phyloP scores from a whole-genome alignment of 768 basidiomycete genomes.

The Rhodotorula toruloides region DNA sequence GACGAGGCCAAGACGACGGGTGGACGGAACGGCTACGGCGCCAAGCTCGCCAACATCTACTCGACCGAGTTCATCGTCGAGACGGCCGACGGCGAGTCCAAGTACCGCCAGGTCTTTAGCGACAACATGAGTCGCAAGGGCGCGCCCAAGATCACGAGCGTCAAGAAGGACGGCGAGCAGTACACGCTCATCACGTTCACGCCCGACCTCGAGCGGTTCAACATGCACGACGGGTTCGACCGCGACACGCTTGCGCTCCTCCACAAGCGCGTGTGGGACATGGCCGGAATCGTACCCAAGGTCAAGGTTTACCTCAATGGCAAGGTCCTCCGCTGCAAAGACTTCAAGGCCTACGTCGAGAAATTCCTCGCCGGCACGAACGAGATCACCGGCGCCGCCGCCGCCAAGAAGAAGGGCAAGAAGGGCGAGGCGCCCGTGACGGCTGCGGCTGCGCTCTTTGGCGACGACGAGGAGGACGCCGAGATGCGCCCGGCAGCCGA shows the following conservation, averaged over 20 bases:
- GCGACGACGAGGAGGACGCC: slow-evolving; percentile 24
- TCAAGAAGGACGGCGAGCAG: slow-evolving; percentile 57
- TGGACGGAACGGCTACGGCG: slow-evolving; percentile 97
- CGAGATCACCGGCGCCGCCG: slow-evolving; percentile 64
- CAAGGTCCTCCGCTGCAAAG: slow-evolving; percentile 77
- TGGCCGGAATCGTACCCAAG: slow-evolving; percentile 90
- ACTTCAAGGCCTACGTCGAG: slow-evolving; percentile 95
- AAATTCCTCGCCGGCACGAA: slow-evolving; percentile 72
- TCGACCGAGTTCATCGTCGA: slow-evolving; percentile 93
- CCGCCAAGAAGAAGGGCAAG: slow-evolving; percentile 44
- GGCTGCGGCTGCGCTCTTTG: slow-evolving; percentile 4
- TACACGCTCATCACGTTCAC: slow-evolving; percentile 80
- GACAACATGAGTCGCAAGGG: slow-evolving; percentile 87
- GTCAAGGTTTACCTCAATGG: slow-evolving; percentile 91
- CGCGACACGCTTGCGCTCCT: slow-evolving; percentile 82
- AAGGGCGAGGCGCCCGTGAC: slow-evolving; percentile 3
- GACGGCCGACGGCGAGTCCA: slow-evolving; percentile 80
- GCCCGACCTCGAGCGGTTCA: slow-evolving; percentile 87
- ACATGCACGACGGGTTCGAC: slow-evolving; percentile 64
- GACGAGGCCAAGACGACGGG: slow-evolving; percentile 98
- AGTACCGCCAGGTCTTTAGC: slow-evolving; percentile 92
- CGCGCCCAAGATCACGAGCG: slow-evolving; percentile 88
- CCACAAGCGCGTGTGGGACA: slow-evolving; percentile 87
- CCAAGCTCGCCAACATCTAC: slow-evolving; percentile 97
- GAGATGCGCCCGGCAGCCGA: slow-evolving; percentile 26